Conservation (phyloP, 2,329 filamentous ascomycete species). For the Xylariales sp. region DNA sequence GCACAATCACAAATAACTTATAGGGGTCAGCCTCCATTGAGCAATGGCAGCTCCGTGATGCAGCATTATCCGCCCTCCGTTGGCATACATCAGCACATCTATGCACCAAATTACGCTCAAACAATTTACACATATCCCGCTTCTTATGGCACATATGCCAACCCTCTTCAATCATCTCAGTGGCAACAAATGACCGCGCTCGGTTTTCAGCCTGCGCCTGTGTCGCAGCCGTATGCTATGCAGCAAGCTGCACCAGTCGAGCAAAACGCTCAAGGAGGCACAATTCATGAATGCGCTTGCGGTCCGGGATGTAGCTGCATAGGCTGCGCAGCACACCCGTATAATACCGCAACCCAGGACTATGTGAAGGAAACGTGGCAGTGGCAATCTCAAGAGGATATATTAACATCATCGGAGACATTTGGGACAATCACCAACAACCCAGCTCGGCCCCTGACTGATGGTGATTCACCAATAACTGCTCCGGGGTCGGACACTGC, state of each 20-base stretch:
- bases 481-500: background rate
- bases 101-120: constrained; percentile 35
- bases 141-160: constrained; percentile 45
- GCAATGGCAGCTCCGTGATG: constrained; percentile 22
- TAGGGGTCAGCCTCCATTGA: background rate
- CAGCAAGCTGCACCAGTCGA: no score
- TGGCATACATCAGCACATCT: constrained; percentile 34
- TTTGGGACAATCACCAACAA: no score
- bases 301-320: constrained; percentile 5
- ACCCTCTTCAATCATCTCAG: background rate
- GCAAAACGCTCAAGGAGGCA: constrained; percentile 14
- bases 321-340: constrained; percentile 5
- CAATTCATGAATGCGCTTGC: constrained; percentile 4
- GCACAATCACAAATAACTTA: background rate
- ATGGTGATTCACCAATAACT: background rate
- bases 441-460: no score
- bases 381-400: no score
- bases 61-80: constrained; percentile 26
- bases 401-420: no score
- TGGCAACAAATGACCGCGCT: background rate
- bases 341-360: constrained; percentile 45
- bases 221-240: constrained; percentile 5
- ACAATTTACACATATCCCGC: constrained; percentile 49
- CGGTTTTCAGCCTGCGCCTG: background rate
- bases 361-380: constrained; percentile 24